A percentile compares a stretch with the other conserved stretches of the same genome.
Conservation (phyloP, 192 early-diverging fungal species). For the Linnemannia schmuckeri region DNA sequence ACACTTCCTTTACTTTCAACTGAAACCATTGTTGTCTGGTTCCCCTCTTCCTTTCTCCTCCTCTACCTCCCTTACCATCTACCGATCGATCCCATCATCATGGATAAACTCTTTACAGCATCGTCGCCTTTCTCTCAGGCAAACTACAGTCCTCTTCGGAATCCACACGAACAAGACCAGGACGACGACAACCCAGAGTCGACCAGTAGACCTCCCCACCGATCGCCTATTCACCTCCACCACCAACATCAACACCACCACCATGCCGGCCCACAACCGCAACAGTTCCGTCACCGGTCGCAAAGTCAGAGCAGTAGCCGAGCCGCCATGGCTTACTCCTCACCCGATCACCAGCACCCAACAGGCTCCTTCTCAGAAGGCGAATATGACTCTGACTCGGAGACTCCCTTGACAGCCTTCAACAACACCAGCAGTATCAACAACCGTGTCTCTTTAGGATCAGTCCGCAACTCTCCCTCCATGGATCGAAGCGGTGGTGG, state of each 20-base stretch:
- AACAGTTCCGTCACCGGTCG: conserved; percentile 39
- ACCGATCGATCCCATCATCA: not conserved
- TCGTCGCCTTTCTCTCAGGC: conserved; percentile 43
- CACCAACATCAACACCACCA: conserved; percentile 7
- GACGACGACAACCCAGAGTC: conserved; percentile 43
- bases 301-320: conserved; percentile 39
- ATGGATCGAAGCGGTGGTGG: not conserved
- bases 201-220: not conserved
- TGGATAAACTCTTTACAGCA: conserved; percentile 40
- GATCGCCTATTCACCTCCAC: not conserved
- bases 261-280: not conserved
- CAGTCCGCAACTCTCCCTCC: not conserved
- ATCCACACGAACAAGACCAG: conserved; percentile 28
- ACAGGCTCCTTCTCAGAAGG: conserved; percentile 24
- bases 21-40: not conserved
- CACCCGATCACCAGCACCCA: conserved; percentile 7
- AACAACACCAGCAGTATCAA: not conserved
- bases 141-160: conserved; percentile 48
- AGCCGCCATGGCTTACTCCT: conserved; percentile 15
- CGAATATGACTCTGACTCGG: conserved; percentile 24
- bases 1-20: not conserved
- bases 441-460: not conserved
- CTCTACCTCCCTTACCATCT: not conserved
- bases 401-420: not conserved
- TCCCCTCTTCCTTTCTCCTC: not conserved